Conservation (phyloP, 1,284 basidiomycete genomes). For the Uromyces viciae-fabae region DNA sequence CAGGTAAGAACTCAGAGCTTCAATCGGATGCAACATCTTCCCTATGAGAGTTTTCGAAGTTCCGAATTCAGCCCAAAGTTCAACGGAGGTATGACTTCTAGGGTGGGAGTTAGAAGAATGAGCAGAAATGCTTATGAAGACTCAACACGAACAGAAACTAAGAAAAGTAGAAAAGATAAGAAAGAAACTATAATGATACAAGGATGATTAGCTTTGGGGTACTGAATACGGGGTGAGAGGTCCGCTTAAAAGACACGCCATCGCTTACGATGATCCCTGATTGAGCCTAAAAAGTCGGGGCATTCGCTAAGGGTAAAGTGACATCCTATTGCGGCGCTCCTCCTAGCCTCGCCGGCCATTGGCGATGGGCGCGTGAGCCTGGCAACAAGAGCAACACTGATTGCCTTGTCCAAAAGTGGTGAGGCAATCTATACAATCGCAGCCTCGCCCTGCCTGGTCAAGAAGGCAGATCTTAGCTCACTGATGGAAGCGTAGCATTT, state of each 20-base stretch:
- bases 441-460: not conserved
- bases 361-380: not conserved
- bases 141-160: not conserved
- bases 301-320: not conserved
- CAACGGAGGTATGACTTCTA: not conserved
- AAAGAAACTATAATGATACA: not conserved
- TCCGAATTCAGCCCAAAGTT: not conserved
- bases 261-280: no score
- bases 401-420: not conserved
- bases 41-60: not conserved
- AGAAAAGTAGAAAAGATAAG: not conserved
- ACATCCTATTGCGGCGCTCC: not conserved
- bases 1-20: conserved; percentile 13
- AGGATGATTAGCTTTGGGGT: not conserved
- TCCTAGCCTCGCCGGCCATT: not conserved
- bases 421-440: not conserved
- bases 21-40: not conserved
- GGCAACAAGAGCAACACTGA: conserved; percentile 14
- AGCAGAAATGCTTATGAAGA: not conserved
- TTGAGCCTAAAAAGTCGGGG: not conserved
- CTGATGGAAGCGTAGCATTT: no score
- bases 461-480: no score
- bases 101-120: not conserved
- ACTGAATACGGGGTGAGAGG: not conserved
- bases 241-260: not conserved